Evolutionary conservation across 352 stramenopile species (phyloP).

Genomic region (Thalassiosira sp.): DNA sequence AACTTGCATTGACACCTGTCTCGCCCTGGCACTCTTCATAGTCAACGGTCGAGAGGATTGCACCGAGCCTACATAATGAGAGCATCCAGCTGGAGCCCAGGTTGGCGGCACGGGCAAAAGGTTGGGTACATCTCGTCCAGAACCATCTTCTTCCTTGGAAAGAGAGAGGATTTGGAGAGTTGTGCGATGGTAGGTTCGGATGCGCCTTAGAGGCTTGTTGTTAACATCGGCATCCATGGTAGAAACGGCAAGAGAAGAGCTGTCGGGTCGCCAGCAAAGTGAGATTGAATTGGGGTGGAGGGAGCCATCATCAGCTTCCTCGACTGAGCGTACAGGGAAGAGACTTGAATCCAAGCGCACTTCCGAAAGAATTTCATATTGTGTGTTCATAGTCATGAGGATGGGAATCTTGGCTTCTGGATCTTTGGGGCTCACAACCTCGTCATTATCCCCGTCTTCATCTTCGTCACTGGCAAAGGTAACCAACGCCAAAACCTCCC

Average conservation of each 20-base stretch:
- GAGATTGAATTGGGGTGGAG: conserved; percentile 51
- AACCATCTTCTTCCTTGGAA: conserved; percentile 80
- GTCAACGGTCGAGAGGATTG: conserved; percentile 55
- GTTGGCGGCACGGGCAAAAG: conserved; percentile 46
- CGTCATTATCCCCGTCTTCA: conserved; percentile 27
- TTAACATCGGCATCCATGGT: conserved; percentile 62
- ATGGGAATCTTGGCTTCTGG: conserved; percentile 52
- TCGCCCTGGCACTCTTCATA: conserved; percentile 40
- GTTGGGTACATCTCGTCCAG: conserved; percentile 75
- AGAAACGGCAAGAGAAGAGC: conserved; percentile 66
- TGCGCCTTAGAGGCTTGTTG: conserved; percentile 46
- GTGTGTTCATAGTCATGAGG: conserved; percentile 80
- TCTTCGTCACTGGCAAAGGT: conserved; percentile 58
- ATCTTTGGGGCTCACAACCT: conserved; percentile 29
- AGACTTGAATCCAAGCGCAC: conserved; percentile 59
- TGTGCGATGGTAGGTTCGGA: conserved; percentile 72
- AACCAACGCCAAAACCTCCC: conserved; percentile 73
- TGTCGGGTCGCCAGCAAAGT: conserved; percentile 73
- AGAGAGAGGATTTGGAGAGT: conserved; percentile 70
- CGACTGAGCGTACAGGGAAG: conserved; percentile 7
- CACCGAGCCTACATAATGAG: conserved; percentile 68
- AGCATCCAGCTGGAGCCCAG: conserved; percentile 74
- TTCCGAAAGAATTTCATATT: conserved; percentile 81
- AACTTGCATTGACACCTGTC: conserved; percentile 66
- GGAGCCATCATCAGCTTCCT: background rate